Percentiles rank a stretch among this genome's conserved stretches.
Conservation (phyloP, 177 flowering plant species). For the Vitis hybrid region DNA sequence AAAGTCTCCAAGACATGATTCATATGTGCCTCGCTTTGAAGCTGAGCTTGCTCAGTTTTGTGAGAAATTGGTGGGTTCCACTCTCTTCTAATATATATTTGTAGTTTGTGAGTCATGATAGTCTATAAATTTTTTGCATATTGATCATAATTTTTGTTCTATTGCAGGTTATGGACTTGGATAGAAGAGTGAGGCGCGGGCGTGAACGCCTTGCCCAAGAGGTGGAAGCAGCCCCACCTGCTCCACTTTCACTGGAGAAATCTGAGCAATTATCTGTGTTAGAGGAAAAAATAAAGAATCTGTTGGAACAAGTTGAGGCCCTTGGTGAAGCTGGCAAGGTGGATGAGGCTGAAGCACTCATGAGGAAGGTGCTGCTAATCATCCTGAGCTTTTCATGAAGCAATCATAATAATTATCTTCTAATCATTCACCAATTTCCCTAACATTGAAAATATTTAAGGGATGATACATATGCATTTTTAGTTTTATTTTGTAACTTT, state of each 20-base stretch:
- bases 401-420: neutral
- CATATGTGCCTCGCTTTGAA: conserved; percentile 81
- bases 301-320: conserved; percentile 90
- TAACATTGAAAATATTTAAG: neutral
- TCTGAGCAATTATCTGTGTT: conserved; percentile 82
- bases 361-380: conserved; percentile 74
- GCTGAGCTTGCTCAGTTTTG: conserved; percentile 93
- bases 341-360: conserved; percentile 98
- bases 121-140: neutral
- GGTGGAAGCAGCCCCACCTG: conserved; percentile 65
- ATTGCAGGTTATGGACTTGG: conserved; percentile 85
- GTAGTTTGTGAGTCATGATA: neutral
- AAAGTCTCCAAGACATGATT: conserved; percentile 85
- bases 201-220: conserved; percentile 91
- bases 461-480: no score
- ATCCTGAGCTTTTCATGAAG: neutral
- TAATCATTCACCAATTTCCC: neutral
- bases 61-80: conserved; percentile 79
- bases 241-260: conserved; percentile 77
- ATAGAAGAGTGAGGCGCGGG: conserved; percentile 91
- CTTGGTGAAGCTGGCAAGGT: conserved; percentile 98
- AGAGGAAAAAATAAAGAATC: conserved; percentile 93
- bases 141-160: neutral
- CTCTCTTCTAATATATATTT: neutral
- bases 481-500: no score